A percentile compares a stretch with the other conserved stretches of the same genome.
Conservation (phyloP, 768 basidiomycete species). For the Naganishia onofrii region DNA sequence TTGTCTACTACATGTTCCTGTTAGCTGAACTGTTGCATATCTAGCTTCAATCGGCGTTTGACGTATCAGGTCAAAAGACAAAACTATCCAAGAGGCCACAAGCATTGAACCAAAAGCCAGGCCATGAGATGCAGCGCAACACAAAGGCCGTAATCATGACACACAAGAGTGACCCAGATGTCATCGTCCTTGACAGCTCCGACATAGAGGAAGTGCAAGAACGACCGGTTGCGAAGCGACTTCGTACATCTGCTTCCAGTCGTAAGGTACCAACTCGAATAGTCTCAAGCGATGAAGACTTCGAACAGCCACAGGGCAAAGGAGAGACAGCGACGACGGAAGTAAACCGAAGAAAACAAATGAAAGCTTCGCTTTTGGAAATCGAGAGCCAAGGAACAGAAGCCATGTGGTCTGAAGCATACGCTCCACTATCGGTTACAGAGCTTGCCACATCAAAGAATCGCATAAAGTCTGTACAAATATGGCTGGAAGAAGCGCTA, state of each 20-base stretch:
- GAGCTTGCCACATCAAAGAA: slow-evolving; percentile 50
- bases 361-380: neutral
- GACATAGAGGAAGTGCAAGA: slow-evolving; percentile 12
- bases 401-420: slow-evolving; percentile 14
- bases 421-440: slow-evolving; percentile 3
- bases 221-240: neutral
- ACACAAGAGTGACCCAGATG: neutral
- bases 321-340: neutral
- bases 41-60: slow-evolving; percentile 11
- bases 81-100: neutral
- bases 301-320: neutral
- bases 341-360: neutral
- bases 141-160: neutral
- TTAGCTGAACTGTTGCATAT: neutral
- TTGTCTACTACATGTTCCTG: neutral
- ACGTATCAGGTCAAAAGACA: neutral
- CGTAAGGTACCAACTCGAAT: neutral
- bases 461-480: slow-evolving; percentile 40
- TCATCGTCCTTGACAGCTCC: slow-evolving; percentile 13
- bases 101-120: neutral
- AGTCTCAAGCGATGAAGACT: slow-evolving; percentile 21
- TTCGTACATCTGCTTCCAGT: neutral
- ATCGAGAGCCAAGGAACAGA: neutral
- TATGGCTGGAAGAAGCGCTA: slow-evolving; percentile 48
- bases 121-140: neutral